Percentiles rank a stretch among this genome's conserved stretches.
These are phyloP conservation scores for Xylaria scruposa DNA, from an alignment of 495 filamentous ascomycete species.

Conservation along the genomic window DNA sequence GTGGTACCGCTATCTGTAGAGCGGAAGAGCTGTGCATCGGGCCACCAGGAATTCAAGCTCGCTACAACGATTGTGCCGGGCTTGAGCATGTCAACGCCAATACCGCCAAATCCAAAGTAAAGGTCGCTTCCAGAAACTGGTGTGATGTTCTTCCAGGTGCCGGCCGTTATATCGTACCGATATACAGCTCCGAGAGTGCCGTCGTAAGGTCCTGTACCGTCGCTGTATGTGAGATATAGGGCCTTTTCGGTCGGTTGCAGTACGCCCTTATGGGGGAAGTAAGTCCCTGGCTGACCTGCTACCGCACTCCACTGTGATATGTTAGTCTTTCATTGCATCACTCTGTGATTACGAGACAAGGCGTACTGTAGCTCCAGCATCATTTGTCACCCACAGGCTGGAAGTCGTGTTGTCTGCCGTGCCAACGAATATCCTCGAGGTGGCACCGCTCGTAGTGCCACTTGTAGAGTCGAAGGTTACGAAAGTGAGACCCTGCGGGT, in stretches of 20 bases:
- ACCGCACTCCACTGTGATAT: slow-evolving; percentile 50
- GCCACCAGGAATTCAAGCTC: slow-evolving; percentile 64
- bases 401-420: slow-evolving; percentile 58
- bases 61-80: slow-evolving; percentile 64
- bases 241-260: slow-evolving; percentile 61
- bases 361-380: slow-evolving; percentile 55
- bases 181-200: slow-evolving; percentile 59
- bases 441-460: slow-evolving; percentile 47
- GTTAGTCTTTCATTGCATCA: background rate
- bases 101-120: slow-evolving; percentile 62
- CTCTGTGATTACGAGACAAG: slow-evolving; percentile 26
- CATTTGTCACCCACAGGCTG: slow-evolving; percentile 60
- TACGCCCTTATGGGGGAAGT: slow-evolving; percentile 62
- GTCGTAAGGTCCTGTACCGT: slow-evolving; percentile 63
- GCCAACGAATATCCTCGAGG: slow-evolving; percentile 65
- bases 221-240: slow-evolving; percentile 62
- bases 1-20: slow-evolving; percentile 60
- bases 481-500: slow-evolving; percentile 60
- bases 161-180: slow-evolving; percentile 56
- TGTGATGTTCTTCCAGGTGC: slow-evolving; percentile 62
- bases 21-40: slow-evolving; percentile 62
- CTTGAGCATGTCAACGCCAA: slow-evolving; percentile 60
- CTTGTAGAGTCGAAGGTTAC: slow-evolving; percentile 65
- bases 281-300: slow-evolving; percentile 54
- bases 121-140: slow-evolving; percentile 52